phyloP scores from a whole-genome alignment of 2,329 filamentous ascomycete genomes.

The Alternaria brassicicola region DNA sequence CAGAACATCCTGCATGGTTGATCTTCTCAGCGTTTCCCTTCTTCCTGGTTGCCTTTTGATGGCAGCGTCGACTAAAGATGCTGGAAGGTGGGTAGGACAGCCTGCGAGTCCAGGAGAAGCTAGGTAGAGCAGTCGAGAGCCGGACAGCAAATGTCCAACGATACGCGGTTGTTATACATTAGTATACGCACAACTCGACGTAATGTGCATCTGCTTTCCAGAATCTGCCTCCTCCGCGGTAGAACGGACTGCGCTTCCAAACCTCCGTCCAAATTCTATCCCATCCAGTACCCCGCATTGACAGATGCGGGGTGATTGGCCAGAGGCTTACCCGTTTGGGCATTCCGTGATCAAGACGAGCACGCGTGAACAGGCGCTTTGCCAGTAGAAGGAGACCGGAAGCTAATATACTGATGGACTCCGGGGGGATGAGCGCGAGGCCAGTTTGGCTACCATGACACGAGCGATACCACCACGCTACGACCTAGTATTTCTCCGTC shows the following conservation, averaged over 20 bases:
- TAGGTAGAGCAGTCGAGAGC: not conserved
- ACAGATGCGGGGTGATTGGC: slow-evolving; percentile 30
- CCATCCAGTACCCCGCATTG: slow-evolving; percentile 23
- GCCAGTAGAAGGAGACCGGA: slow-evolving; percentile 8
- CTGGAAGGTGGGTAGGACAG: not conserved
- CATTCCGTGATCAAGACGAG: slow-evolving; percentile 18
- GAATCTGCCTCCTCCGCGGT: not conserved
- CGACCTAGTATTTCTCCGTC: not conserved
- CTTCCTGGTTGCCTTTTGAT: not conserved
- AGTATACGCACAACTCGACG: not conserved
- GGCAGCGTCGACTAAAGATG: not conserved
- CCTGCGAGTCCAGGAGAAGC: not conserved
- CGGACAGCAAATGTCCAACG: not conserved
- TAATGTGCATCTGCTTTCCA: not conserved
- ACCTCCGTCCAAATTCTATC: not conserved
- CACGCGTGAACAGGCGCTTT: slow-evolving; percentile 14
- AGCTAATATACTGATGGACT: not conserved
- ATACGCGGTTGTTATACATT: not conserved
- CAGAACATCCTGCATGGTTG: not conserved
- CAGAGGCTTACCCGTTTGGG: slow-evolving; percentile 27
- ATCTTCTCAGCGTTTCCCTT: not conserved
- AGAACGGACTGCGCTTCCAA: not conserved
- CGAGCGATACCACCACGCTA: not conserved
- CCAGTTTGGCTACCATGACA: not conserved
- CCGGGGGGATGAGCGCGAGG: slow-evolving; percentile 1